phyloP scores from a whole-genome alignment of 2,329 filamentous ascomycete species.

The Didymellaceae sp. region DNA sequence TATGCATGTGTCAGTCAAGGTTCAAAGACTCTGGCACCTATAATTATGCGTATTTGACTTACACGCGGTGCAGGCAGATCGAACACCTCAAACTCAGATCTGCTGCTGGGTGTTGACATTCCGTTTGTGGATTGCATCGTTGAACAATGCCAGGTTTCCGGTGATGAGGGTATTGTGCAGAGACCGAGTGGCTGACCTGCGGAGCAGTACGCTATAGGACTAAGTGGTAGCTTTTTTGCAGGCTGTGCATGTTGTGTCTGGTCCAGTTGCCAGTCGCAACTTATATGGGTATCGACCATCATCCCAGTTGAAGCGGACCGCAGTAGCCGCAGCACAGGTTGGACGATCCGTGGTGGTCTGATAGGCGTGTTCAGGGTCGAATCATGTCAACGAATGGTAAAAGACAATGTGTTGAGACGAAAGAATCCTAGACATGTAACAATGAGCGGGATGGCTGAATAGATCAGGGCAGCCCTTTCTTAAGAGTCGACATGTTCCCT shows the following conservation, averaged over 20 bases:
- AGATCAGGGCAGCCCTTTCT: background rate
- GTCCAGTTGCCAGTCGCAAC: background rate
- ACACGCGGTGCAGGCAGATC: background rate
- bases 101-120: constrained; percentile 9
- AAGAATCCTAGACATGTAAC: background rate
- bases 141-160: background rate
- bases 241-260: background rate
- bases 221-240: background rate
- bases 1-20: background rate
- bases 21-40: background rate
- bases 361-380: background rate
- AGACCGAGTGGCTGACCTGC: background rate
- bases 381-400: background rate
- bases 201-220: background rate
- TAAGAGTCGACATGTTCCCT: background rate
- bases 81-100: constrained; percentile 4
- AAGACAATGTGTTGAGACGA: background rate
- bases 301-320: background rate
- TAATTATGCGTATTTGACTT: background rate
- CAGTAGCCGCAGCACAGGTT: background rate
- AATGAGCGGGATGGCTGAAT: background rate
- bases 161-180: background rate
- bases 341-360: background rate
- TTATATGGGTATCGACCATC: constrained; percentile 4
- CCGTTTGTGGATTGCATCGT: constrained; percentile 3